Base-by-base conservation (phyloP, 1,139 yeast species). In the Tardiomyces depauwii region DNA sequence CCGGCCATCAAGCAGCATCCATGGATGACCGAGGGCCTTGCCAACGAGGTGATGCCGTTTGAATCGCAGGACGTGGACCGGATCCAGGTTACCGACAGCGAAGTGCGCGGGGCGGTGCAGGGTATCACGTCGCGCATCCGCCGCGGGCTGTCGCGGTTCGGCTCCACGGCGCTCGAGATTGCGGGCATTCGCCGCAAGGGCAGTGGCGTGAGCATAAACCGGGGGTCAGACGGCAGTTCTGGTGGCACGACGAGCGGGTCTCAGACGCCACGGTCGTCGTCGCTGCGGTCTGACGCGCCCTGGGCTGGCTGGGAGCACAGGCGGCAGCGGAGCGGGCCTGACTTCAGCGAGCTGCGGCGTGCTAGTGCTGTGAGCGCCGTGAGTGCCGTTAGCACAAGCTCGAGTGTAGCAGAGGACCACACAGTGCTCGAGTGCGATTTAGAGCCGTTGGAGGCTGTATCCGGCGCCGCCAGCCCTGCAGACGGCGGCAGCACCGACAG, bases 1-100 rank as follows among this genome's bases (percentile, higher is more conserved):
- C 65, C 70, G 16, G 87, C 82, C 25, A 82, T 89, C 51, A 91
- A 89, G 62, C 65, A 65, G 10, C 96, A 91, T 63, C 85, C 89
- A 0, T 88, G 94, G 66, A 77, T 86, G 10, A 59, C 76, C 30
- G 71, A 77, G 64, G 88, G 80, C 33, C 65, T 85, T 52, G 65
- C 40, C 38, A 57, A 53, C 39, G 55, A 45, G 54, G 67, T 60
- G 49, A 65, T 62, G 52, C 61, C 54, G 52, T 62, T 48, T 43
- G 59, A 51, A 49, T 61, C 59, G 51, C 56, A 47, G 51, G 57
- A 59, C 51, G 53, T 57, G 21, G 55, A 64, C 59, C 71, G 70
- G 47, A 77, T 81, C 44, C 73, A 75, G 42, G 82, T 82, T n/a
- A 72, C 82, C 10, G 74, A 72, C 43, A 81, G 79, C 51, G 95